These are phyloP conservation scores for Asterophora lycoperdoides DNA, from an alignment of 768 basidiomycete species.

Conservation along the genomic window DNA sequence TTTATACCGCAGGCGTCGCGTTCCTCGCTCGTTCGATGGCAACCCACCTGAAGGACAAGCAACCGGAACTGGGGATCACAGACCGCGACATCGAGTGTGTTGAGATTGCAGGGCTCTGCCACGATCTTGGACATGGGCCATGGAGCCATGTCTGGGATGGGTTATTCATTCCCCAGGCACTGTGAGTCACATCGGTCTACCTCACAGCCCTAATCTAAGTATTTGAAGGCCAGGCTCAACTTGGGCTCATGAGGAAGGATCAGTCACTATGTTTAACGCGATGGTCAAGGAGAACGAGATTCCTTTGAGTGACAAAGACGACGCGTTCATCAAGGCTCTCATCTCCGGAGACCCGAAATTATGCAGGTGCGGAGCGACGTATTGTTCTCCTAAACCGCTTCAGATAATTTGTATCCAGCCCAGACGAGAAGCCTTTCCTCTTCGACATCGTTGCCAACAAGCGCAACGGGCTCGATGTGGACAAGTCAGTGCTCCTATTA, in stretches of 20 bases:
- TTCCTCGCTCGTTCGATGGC: conserved; percentile 66
- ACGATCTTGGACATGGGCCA: conserved; percentile 83
- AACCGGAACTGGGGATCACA: conserved; percentile 62
- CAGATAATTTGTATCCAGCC: conserved; percentile 17
- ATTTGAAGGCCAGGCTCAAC: conserved; percentile 35
- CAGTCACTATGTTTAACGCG: conserved; percentile 78
- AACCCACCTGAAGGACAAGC: conserved; percentile 48
- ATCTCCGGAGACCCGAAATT: conserved; percentile 57
- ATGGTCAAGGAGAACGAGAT: conserved; percentile 56
- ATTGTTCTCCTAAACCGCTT: not conserved
- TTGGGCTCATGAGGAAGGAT: conserved; percentile 79
- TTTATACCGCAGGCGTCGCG: conserved; percentile 60
- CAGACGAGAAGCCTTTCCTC: conserved; percentile 62
- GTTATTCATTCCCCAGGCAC: conserved; percentile 60
- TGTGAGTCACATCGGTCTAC: conserved; percentile 40
- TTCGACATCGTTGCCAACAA: conserved; percentile 86
- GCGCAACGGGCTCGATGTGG: conserved; percentile 80
- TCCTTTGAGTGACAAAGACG: conserved; percentile 44
- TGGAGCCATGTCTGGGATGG: conserved; percentile 86
- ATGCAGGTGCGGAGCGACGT: conserved; percentile 44
- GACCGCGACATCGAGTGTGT: conserved; percentile 73
- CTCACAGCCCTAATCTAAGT: not conserved
- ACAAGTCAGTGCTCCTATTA: conserved; percentile 51
- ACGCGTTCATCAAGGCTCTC: conserved; percentile 67
- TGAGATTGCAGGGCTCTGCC: conserved; percentile 76